Evolutionary conservation across 352 stramenopile species (phyloP).

Genomic region (Globisporangium abappressorium): DNA sequence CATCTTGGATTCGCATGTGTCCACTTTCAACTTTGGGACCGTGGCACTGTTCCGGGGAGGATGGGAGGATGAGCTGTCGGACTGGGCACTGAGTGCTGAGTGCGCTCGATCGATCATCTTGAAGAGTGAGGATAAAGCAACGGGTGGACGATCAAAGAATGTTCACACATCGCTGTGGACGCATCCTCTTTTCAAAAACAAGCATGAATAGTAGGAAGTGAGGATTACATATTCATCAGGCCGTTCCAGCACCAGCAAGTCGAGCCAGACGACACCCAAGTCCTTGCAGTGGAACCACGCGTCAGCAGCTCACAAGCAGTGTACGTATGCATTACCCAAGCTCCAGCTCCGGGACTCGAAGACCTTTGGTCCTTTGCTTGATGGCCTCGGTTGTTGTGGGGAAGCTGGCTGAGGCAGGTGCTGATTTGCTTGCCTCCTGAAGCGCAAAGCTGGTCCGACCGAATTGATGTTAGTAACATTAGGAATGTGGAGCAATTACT

Average conservation of each 20-base stretch:
- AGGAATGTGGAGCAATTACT: no score
- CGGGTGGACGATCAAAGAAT: not conserved
- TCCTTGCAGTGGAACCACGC: no score
- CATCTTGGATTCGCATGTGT: not conserved
- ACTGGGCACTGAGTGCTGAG: not conserved
- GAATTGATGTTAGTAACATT: no score
- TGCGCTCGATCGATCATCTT: not conserved
- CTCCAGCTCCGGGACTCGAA: no score
- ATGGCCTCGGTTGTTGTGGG: no score
- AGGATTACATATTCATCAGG: not conserved
- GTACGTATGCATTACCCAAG: no score
- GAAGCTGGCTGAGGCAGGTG: no score
- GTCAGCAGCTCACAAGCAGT: no score
- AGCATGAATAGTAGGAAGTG: not conserved
- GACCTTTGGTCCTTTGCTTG: no score
- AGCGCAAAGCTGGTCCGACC: not conserved
- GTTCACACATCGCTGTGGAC: not conserved
- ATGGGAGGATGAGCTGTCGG: not conserved
- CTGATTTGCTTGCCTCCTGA: not conserved
- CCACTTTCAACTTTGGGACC: not conserved
- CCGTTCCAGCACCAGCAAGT: not conserved
- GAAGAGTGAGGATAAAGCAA: not conserved
- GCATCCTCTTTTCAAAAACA: not conserved
- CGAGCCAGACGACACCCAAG: no score
- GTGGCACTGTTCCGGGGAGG: not conserved